Base-by-base conservation (phyloP, 1,284 basidiomycete species). In the Malassezia sp. region DNA sequence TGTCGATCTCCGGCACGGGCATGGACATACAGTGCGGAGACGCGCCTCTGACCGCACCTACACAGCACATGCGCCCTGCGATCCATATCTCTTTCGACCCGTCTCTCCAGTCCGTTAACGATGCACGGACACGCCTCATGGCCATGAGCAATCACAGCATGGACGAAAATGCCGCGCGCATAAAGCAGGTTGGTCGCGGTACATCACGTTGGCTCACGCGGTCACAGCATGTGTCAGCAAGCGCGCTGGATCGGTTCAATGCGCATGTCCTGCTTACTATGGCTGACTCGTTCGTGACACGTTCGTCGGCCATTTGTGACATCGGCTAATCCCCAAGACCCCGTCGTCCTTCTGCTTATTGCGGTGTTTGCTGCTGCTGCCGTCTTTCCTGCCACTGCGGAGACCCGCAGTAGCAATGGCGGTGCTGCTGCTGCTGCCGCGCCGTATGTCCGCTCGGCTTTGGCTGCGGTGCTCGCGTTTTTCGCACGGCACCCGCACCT, bases 61-160 rank as follows among this genome's bases (percentile, higher is more conserved):
- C 17, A 5, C 14, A 12, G 14, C 29, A 37, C 14, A 15, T 10
- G 1, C 18, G 37, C 20, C 31, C 30, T 12, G 20, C 22, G 23
- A 24, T 27, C 11, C 5, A 17, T 6, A 44, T 50, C 21, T 9
- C 36, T 1, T 40, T 50, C 24, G 43, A 44, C 15, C 48, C 48
- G 20, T 42, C 48, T 8, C 36, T 50, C 20, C 7, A 30, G 12
- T 36, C 38, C 3, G 15, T 29, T 2, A 38, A 27, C 23, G 48
- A 44, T 29, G 30, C 42, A 18, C 31, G 48, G 11, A 36, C 40
- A 17, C 42, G 48, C 7, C 41, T 50, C 5, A 38, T 45, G 2
- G 31, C 21, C 5, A 34, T 50, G 35, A 50, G 42, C 30, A 31
- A 38, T 18, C 10, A 10, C 21, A 30, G 42, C 22, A 23, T 40